Base-by-base conservation (phyloP, 352 stramenopile species). In the Phytopythium cucurbitacearum region DNA sequence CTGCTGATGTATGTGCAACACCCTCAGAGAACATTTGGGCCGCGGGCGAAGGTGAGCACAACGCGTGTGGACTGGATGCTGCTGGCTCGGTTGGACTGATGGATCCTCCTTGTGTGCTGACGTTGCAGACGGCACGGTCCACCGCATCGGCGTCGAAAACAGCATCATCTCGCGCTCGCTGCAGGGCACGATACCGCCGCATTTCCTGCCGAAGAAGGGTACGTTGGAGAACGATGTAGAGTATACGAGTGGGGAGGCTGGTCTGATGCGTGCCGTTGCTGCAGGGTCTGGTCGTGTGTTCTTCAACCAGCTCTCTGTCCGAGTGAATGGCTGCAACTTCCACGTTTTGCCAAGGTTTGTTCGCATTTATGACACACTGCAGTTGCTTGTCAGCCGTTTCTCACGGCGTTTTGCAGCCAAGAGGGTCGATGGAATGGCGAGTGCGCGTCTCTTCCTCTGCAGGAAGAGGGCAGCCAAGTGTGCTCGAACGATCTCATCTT, bases 341-440 rank as follows among this genome's bases (percentile, higher is more conserved):
- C 83, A 95, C 59, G 84, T 95, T 21, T 61, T 95, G 33, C 85
- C 85, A 52, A 72, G 73, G 60, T 71, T 57, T 6, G 13, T 15
- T 40, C 9, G 4, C 3, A 28, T 13, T 11, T 36, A 35, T 10
- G n/a, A 52, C 11, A 48, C 6, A 16, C 13, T 36, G n/a, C 1
- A 8, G 47, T 32, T 55, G 8, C 15, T 21, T 21, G 32, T 21
- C 41, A 11, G 58, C 13, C 5, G 33, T 44, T 8, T 12, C 0
- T 5, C 15, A 5, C 16, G 15, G 5, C 6, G 15, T 42, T 36
- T 34, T 52, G 8, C 33, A 90, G 78, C 48, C 85, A 94, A 64
- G 85, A 95, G 62, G 85, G 85, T 4, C 79, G 85, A 12, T 95
- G 85, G 85, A 95, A 95, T 46, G 85, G 85, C 42, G 85, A 95